Conservation (phyloP, 169 alveolate species). For the Plasmodium billcollinsi region DNA sequence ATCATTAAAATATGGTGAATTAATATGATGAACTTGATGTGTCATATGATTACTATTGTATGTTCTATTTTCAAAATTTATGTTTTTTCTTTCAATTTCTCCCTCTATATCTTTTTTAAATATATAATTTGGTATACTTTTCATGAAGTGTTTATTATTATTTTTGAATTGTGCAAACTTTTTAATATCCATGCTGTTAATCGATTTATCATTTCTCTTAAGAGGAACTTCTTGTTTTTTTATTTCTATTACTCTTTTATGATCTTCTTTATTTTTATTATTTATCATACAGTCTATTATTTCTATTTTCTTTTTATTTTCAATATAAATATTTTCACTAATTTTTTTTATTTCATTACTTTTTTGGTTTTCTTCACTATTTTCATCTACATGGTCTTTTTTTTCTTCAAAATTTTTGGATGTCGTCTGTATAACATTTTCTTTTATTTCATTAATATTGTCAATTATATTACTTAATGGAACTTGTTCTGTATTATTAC, state of each 20-base stretch:
- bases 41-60: neutral
- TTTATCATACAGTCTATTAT: slow-evolving; percentile 3
- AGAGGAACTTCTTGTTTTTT: slow-evolving; percentile 5
- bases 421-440: neutral
- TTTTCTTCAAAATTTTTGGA: slow-evolving; percentile 1
- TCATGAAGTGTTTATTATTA: neutral
- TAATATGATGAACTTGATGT: neutral
- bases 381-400: slow-evolving; percentile 15
- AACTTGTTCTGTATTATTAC: no score
- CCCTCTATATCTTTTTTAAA: neutral
- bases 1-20: neutral
- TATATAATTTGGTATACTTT: neutral
- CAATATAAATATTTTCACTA: neutral
- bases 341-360: slow-evolving; percentile 6
- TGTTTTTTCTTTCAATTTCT: neutral
- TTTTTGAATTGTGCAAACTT: neutral
- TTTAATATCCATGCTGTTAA: neutral
- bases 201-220: slow-evolving; percentile 14
- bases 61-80: neutral
- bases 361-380: slow-evolving; percentile 19
- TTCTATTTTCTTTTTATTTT: slow-evolving; percentile 27
- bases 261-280: slow-evolving; percentile 8
- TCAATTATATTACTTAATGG: neutral
- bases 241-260: slow-evolving; percentile 7
- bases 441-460: neutral